Evolutionary conservation across 371 early-diverging fungal species (phyloP).

Genomic region (Mortierella sp.): DNA sequence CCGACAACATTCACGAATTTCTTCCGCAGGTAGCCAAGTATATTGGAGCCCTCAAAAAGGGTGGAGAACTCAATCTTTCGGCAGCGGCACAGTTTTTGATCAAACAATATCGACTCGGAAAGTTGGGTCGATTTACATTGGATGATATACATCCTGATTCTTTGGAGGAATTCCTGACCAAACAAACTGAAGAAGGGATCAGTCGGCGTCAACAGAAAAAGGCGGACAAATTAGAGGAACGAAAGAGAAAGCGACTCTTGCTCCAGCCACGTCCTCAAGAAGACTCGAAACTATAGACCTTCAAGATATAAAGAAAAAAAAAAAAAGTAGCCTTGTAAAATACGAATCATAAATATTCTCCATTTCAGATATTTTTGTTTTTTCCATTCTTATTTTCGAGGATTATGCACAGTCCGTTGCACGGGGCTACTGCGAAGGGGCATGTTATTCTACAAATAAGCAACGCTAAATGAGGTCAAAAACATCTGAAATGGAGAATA

Average conservation of each 20-base stretch:
- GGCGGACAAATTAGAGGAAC: constrained; percentile 59
- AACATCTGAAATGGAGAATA: too few species aligned
- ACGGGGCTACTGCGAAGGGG: too few species aligned
- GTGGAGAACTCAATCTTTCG: constrained; percentile 73
- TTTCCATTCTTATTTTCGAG: too few species aligned
- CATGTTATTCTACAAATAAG: too few species aligned
- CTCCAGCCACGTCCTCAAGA: constrained; percentile 9
- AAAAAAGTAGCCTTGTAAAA: too few species aligned
- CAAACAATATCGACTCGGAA: constrained; percentile 78
- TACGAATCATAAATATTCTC: too few species aligned
- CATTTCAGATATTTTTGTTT: too few species aligned
- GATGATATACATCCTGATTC: constrained; percentile 71
- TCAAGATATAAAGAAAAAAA: too few species aligned
- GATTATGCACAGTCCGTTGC: too few species aligned
- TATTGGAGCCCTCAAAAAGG: constrained; percentile 82
- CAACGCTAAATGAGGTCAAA: too few species aligned
- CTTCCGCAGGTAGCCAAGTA: constrained; percentile 71
- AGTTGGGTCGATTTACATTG: constrained; percentile 74
- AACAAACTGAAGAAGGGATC: constrained; percentile 17
- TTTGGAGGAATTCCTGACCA: constrained; percentile 62
- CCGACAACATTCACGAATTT: constrained; percentile 73
- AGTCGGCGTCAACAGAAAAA: constrained; percentile 68
- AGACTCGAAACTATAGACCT: too few species aligned
- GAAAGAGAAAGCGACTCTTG: constrained; percentile 27
- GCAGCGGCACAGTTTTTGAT: constrained; percentile 77